phyloP scores from a whole-genome alignment of 495 filamentous ascomycete genomes.

The Trichocladium antarcticum region DNA sequence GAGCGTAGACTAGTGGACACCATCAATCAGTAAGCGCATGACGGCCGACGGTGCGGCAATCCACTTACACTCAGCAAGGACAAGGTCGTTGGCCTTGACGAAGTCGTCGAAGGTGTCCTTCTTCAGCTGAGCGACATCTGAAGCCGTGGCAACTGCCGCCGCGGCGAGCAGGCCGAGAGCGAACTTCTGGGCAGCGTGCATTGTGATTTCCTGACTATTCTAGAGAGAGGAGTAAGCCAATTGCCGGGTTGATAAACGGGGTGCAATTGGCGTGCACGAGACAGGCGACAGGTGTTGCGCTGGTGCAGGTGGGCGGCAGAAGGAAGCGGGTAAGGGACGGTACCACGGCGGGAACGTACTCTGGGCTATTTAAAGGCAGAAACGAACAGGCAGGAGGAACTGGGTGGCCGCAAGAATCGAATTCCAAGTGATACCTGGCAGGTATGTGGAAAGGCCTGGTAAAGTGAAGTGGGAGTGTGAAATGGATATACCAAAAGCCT shows the following conservation, averaged over 20 bases:
- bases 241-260: background rate
- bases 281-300: background rate
- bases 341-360: constrained; percentile 13
- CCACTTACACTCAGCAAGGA: constrained; percentile 65
- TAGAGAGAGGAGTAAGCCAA: background rate
- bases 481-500: constrained; percentile 9
- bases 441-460: constrained; percentile 2
- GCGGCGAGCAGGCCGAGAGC: constrained; percentile 50
- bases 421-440: constrained; percentile 10
- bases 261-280: background rate
- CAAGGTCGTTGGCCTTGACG: constrained; percentile 71
- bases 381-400: constrained; percentile 9
- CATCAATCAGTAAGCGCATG: constrained; percentile 8
- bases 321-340: background rate
- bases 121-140: constrained; percentile 74
- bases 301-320: background rate
- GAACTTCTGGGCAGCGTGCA: constrained; percentile 25
- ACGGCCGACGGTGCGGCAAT: background rate
- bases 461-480: constrained; percentile 6
- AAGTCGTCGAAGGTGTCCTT: constrained; percentile 79
- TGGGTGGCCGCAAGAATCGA: constrained; percentile 1
- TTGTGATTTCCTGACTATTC: constrained; percentile 11
- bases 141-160: constrained; percentile 49
- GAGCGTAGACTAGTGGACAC: constrained; percentile 48
- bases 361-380: constrained; percentile 22